Evolutionary conservation across 257 asterid species (phyloP), one percentile per base, ranked within the genome.

Genomic region (Craterostigma plantagineum): DNA sequence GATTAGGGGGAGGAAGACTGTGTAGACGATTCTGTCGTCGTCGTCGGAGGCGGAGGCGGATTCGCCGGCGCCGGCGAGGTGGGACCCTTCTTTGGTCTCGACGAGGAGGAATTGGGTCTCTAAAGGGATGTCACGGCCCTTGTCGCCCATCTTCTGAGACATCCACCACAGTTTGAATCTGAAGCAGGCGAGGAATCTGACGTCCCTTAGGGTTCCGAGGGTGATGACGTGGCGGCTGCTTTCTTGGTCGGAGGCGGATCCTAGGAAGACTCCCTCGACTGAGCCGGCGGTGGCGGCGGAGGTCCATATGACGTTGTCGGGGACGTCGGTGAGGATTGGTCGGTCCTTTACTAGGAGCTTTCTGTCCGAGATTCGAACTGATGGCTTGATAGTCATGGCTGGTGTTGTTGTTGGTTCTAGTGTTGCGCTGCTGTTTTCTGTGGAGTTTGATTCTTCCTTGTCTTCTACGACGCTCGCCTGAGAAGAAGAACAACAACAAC

Each of bases 81-180:
- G 30, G 30, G 41, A 71, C 15, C 35, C 51, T 4, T 72, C 69
- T 58, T 72, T 77, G 10, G 82, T 65, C 49, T 82, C 92, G 14
- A 75, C 30, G 18, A 82, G 54, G 46, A 82, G 59, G 63, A 82
- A 78, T 43, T 78, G 94, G 8, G 94, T 82, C 55, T 82, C 94
- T 2, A 72, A 36, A 0, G 94, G 94, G 42, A 82, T 64, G 8
- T 82, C 85, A 4, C 91, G 48, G 2, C 92, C 92, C 34, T 50
- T 63, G 41, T 70, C 80, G 17, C 94, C 94, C 94, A 82, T 82
- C 47, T 65, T 75, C 51, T 82, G 94, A 7, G 94, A 68, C 94
- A 82, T 82, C 94, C 94, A 82, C 94, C 94, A 82, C 11, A 82
- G 34, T 35, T 78, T 82, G 48, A 82, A 82, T 63, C 94, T 63